Evolutionary conservation across 305 asterid genomes (phyloP), one percentile per base, ranked within the genome.

Genomic region (Fraxinus sp.): DNA sequence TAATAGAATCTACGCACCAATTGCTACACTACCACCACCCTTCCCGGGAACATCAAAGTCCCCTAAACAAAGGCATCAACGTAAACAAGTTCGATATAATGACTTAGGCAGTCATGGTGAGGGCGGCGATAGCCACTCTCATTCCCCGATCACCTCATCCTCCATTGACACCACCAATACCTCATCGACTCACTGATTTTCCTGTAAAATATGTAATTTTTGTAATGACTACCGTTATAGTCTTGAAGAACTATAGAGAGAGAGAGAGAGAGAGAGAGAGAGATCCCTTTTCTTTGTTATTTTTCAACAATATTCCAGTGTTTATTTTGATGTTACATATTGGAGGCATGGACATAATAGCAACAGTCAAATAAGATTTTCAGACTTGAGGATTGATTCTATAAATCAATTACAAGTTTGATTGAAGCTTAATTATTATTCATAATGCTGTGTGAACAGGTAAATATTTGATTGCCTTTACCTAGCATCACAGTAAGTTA

Each of bases 1-100:
- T 0, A 88, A 88, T 10, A 86, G 89, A 81, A 84, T 92, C 10
- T 93, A 93, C 80, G 85, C 97, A 18, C 97, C 97, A 0, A 74
- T 89, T 0, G 91, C 96, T 3, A 78, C 88, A 9, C 79, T 79
- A 49, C 90, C 93, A 18, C 86, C 89, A 13, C 87, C 87, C 16
- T 74, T 72, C 75, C 91, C 80, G 44, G 88, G 85, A 70, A 75
- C 88, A 75, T 75, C 88, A 8, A 18, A 80, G 68, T 39, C 91
- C 18, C 84, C 66, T 26, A 78, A 84, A 74, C 89, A 77, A 77
- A 86, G 81, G 64, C 91, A 82, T 20, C 84, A 83, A 3, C 72
- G 55, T 8, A 83, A 79, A 79, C 70, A 79, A 62, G 66, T 81
- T 2, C 79, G 80, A 41, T 83, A 89, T 0, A 86, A 81, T 59